Evolutionary conservation across 169 alveolate species (phyloP), one percentile per base, ranked within the genome.

Genomic region (Amoebophrya sp.): DNA sequence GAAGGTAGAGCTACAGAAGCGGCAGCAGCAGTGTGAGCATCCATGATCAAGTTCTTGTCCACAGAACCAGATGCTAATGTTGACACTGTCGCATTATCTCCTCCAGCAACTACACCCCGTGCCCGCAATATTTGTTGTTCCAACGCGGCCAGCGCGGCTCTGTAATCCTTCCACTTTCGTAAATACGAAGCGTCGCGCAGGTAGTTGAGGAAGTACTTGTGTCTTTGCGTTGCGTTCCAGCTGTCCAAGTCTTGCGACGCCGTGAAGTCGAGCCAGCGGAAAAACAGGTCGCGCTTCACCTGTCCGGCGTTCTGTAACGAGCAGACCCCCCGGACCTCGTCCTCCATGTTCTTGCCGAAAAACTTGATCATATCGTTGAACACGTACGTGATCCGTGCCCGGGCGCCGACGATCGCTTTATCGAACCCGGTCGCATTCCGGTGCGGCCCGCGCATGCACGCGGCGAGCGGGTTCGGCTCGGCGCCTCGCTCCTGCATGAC

Each of bases 381-480:
- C 29, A 66, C 83, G 83, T 66, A 66, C 2, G 83, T 66, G 39
- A 66, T 66, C 18, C 83, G 1, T 25, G 83, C 18, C 35, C 83
- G 83, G 35, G 83, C 83, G 7, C 83, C 83, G 10, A 66, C 83
- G 83, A 66, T 66, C 10, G 83, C 83, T 2, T 25, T 2, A 25
- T 66, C 83, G 83, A 2, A 25, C 10, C 83, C 83, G 1, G 83
- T 66, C 35, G 83, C 83, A 25, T 66, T 66, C 10, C 12, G 32
- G 29, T 18, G 39, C 35, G 83, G 83, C 83, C 83, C 83, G 7
- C 83, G 83, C 83, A 66, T 66, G 83, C 83, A 66, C 7, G 83
- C 83, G 29, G 83, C 83, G 83, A n/a, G 39, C 10, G 83, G 83
- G 35, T 66, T 66, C 10, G 83, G 35, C 83, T 66, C 83, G 35